Conservation (phyloP, 1,284 basidiomycete species). For the Meira nashicola region DNA sequence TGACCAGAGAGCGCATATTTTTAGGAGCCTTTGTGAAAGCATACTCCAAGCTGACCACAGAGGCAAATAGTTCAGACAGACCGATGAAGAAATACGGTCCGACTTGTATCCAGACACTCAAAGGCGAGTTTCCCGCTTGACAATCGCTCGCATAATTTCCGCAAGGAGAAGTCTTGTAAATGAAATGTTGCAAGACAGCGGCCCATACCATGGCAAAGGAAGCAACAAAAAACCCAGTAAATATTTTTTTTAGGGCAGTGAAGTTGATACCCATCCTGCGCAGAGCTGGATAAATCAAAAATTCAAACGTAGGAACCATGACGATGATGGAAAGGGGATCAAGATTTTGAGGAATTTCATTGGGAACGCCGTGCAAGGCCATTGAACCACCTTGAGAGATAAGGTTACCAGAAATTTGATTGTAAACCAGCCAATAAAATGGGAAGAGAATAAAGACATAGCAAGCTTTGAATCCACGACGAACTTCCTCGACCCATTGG, state of each 20-base stretch:
- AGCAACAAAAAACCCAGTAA: constrained; percentile 63
- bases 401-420: constrained; percentile 65
- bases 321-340: constrained; percentile 63
- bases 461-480: constrained; percentile 77
- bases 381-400: constrained; percentile 57
- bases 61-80: constrained; percentile 68
- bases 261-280: constrained; percentile 65
- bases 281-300: constrained; percentile 67
- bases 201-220: constrained; percentile 61
- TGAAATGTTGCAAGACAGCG: constrained; percentile 61
- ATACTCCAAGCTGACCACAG: constrained; percentile 73
- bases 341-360: constrained; percentile 73
- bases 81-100: constrained; percentile 57
- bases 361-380: constrained; percentile 66
- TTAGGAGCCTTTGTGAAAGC: constrained; percentile 68
- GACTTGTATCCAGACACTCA: constrained; percentile 55
- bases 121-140: background rate
- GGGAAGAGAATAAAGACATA: constrained; percentile 70
- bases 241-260: constrained; percentile 60
- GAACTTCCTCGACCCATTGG: constrained; percentile 71
- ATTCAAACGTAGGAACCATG: constrained; percentile 55
- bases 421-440: constrained; percentile 56
- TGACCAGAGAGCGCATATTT: constrained; percentile 54
- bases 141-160: constrained; percentile 48
- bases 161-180: constrained; percentile 60